A percentile compares a stretch with the other conserved stretches of the same genome.
phyloP scores from a whole-genome alignment of 345 rosid species.

The Fremontodendron californicum region DNA sequence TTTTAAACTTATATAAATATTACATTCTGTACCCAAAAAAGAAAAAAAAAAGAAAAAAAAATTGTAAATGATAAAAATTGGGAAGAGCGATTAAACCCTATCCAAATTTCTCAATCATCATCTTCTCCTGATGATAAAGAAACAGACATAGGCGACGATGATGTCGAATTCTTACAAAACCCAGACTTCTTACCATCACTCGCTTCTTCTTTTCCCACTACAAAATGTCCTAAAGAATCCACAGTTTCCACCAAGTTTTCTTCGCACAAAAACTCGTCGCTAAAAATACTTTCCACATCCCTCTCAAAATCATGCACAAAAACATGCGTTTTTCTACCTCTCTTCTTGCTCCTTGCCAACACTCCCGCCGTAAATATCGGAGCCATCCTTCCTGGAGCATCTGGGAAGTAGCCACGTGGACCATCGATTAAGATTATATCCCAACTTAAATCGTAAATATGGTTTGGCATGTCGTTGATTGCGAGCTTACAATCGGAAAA shows the following conservation, averaged over 20 bases:
- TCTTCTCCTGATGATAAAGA: slow-evolving; percentile 13
- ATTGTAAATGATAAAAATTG: slow-evolving; percentile 14
- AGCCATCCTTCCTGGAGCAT: slow-evolving; percentile 83
- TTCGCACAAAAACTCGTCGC: slow-evolving; percentile 69
- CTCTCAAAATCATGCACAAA: slow-evolving; percentile 75
- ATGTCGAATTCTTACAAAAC: slow-evolving; percentile 52
- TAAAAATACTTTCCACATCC: slow-evolving; percentile 59
- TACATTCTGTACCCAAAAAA: slow-evolving; percentile 15
- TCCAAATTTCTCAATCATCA: slow-evolving; percentile 19
- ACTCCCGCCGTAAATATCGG: slow-evolving; percentile 81
- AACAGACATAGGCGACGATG: slow-evolving; percentile 21
- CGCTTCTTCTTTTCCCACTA: slow-evolving; percentile 26
- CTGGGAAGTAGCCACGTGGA: slow-evolving; percentile 56
- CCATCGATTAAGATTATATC: slow-evolving; percentile 81
- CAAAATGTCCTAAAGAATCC: slow-evolving; percentile 58
- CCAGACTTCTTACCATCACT: slow-evolving; percentile 5
- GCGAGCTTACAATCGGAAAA: slow-evolving; percentile 83
- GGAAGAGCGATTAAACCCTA: slow-evolving; percentile 7
- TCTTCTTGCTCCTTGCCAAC: slow-evolving; percentile 56
- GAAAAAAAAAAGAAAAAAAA: not conserved
- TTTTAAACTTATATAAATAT: slow-evolving; percentile 3
- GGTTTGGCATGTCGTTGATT: slow-evolving; percentile 80
- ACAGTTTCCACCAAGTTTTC: slow-evolving; percentile 61
- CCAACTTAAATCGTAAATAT: slow-evolving; percentile 73
- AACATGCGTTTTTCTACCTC: slow-evolving; percentile 50